These are phyloP conservation scores for Paraphoma sp. DNA, from an alignment of 2,329 filamentous ascomycete genomes.

Conservation along the genomic window DNA sequence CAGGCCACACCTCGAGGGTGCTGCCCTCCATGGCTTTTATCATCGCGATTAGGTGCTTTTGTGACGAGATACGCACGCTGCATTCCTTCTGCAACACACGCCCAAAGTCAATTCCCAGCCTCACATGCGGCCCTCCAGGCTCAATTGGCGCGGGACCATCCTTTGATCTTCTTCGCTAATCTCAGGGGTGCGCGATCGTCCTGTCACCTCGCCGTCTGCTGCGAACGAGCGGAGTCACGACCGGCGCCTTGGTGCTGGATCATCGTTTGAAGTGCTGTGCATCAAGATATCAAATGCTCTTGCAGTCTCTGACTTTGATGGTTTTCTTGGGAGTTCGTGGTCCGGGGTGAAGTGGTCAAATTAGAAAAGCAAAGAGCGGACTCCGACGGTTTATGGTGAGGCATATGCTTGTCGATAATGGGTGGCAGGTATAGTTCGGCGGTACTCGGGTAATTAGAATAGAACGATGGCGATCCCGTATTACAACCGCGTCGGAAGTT, in stretches of 20 bases:
- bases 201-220: neutral
- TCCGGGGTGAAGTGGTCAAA: neutral
- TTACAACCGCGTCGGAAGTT: too few species aligned
- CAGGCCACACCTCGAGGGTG: neutral
- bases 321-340: too few species aligned
- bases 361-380: neutral
- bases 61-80: too few species aligned
- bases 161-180: constrained; percentile 11
- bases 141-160: constrained; percentile 4
- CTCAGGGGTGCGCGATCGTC: constrained; percentile 9
- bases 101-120: neutral
- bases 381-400: neutral
- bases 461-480: too few species aligned
- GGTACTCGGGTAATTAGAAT: neutral
- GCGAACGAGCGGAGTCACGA: neutral
- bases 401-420: neutral
- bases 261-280: neutral
- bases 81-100: too few species aligned
- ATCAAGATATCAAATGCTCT: too few species aligned
- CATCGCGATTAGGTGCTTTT: too few species aligned
- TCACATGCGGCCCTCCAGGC: neutral
- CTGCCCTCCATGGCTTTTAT: too few species aligned
- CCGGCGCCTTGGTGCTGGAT: neutral
- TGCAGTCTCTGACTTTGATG: too few species aligned
- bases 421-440: neutral